A percentile compares a stretch with the other conserved stretches of the same genome.
These are phyloP conservation scores for Sanghuangporus baumii DNA, from an alignment of 1,284 basidiomycete species.

Conservation along the genomic window DNA sequence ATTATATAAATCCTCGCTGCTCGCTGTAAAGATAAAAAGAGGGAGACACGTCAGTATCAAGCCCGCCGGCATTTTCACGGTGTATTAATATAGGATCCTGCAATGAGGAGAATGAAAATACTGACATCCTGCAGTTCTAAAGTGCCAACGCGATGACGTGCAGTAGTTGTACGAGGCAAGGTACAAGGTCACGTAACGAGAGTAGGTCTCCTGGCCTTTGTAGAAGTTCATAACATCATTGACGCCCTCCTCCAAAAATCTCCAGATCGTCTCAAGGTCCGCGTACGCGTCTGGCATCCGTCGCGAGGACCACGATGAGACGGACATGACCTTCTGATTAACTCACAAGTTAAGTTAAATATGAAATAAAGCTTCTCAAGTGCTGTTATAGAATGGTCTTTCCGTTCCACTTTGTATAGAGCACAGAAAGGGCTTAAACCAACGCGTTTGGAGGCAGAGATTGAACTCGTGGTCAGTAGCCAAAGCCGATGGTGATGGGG, in stretches of 20 bases:
- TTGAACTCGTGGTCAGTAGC: no score
- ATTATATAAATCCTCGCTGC: conserved; percentile 91
- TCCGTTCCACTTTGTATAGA: no score
- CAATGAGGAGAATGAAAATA: conserved; percentile 19
- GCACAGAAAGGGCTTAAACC: no score
- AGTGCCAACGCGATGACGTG: no score
- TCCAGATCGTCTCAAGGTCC: conserved; percentile 83
- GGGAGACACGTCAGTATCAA: conserved; percentile 19
- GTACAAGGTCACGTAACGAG: conserved; percentile 90
- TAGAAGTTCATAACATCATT: conserved; percentile 91
- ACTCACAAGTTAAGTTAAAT: no score
- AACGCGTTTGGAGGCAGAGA: no score
- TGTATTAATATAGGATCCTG: conserved; percentile 8
- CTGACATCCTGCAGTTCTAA: no score
- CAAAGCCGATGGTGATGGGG: no score
- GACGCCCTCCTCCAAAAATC: conserved; percentile 83
- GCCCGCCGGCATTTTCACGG: neutral
- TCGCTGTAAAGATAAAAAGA: conserved; percentile 45
- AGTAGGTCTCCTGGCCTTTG: conserved; percentile 84
- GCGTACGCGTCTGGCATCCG: conserved; percentile 60
- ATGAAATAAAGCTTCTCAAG: no score
- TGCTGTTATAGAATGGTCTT: no score
- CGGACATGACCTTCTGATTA: neutral
- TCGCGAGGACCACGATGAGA: conserved; percentile 1
- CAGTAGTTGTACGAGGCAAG: conserved; percentile 97